phyloP scores from a whole-genome alignment of 768 basidiomycete genomes.

The Boletus sp. region DNA sequence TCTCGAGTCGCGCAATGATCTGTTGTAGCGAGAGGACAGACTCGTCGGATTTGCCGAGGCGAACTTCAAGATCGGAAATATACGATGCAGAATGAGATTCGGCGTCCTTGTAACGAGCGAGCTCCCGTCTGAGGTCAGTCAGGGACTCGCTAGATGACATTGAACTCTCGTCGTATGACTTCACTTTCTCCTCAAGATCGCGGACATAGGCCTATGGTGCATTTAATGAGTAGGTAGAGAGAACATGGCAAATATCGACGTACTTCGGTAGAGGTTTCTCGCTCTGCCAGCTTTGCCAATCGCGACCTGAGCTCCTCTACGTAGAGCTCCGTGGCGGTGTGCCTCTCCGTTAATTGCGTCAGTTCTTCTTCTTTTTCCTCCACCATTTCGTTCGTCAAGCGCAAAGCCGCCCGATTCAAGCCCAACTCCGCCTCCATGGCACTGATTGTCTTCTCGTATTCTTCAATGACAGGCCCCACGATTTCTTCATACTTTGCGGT shows the following conservation, averaged over 20 bases:
- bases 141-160: slow-evolving; percentile 75
- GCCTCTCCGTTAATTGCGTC: slow-evolving; percentile 60
- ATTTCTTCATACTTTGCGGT: slow-evolving; percentile 86
- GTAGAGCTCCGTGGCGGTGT: slow-evolving; percentile 79
- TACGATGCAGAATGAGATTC: slow-evolving; percentile 75
- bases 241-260: slow-evolving; percentile 17
- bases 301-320: slow-evolving; percentile 82
- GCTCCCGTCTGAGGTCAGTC: slow-evolving; percentile 80
- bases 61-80: slow-evolving; percentile 82
- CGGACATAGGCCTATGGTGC: slow-evolving; percentile 77
- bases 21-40: slow-evolving; percentile 66
- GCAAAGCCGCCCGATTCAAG: slow-evolving; percentile 80
- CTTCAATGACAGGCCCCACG: slow-evolving; percentile 96
- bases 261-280: slow-evolving; percentile 92
- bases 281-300: slow-evolving; percentile 78
- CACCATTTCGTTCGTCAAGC: slow-evolving; percentile 89
- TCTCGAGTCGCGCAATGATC: slow-evolving; percentile 74
- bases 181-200: slow-evolving; percentile 91
- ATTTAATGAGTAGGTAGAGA: slow-evolving; percentile 1
- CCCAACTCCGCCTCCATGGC: slow-evolving; percentile 93
- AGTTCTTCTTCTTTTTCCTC: slow-evolving; percentile 90
- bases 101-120: slow-evolving; percentile 70
- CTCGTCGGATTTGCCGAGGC: slow-evolving; percentile 76
- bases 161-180: slow-evolving; percentile 76
- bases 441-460: slow-evolving; percentile 96